phyloP scores from a whole-genome alignment of 495 filamentous ascomycete species.

The Halenospora varia region DNA sequence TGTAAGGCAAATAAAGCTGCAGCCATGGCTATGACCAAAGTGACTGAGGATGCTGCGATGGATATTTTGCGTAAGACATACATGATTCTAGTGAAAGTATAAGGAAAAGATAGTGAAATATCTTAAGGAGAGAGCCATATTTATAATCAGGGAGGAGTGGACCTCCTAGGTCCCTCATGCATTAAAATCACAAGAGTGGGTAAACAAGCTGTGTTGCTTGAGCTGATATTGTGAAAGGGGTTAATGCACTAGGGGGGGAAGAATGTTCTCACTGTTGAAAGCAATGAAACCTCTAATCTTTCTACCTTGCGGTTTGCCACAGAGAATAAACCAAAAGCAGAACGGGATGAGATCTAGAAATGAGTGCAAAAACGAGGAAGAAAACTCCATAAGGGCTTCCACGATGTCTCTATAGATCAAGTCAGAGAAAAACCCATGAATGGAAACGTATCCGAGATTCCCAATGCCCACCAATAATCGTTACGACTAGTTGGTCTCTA shows the following conservation, averaged over 20 bases:
- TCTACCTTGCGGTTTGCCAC: background rate
- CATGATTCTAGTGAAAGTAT: background rate
- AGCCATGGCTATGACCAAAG: constrained; percentile 1
- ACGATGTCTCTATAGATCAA: background rate
- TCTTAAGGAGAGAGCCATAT: background rate
- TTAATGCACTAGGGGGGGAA: background rate
- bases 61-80: background rate
- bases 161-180: background rate
- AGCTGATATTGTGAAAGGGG: background rate
- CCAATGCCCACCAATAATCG: too few relatives aligned
- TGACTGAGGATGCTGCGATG: background rate
- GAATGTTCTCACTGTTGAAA: background rate
- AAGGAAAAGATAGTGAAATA: background rate
- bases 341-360: background rate
- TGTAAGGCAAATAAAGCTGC: background rate
- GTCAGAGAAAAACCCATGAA: background rate
- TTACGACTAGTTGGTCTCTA: too few relatives aligned
- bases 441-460: too few relatives aligned
- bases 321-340: background rate
- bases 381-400: too few relatives aligned
- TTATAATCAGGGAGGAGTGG: background rate
- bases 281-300: background rate
- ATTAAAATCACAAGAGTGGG: too few relatives aligned
- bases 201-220: background rate
- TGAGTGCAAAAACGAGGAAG: background rate